These are phyloP conservation scores for Apiotrichum akiyoshidainum DNA, from an alignment of 1,284 basidiomycete species.

Conservation along the genomic window DNA sequence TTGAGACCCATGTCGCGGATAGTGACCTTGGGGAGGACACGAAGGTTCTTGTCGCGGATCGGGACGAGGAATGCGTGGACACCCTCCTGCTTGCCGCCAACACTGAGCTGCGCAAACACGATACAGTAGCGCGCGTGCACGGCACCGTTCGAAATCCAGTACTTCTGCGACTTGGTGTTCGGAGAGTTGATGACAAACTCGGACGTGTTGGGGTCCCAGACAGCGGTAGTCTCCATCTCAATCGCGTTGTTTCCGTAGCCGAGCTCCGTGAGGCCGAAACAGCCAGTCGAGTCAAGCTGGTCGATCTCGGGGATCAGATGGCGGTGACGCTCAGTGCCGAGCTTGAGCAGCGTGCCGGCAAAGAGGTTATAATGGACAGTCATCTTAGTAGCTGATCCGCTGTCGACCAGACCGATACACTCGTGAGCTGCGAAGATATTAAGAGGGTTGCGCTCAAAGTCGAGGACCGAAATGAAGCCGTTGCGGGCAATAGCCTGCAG, in stretches of 20 bases:
- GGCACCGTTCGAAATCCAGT: slow-evolving; percentile 18
- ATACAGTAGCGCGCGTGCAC: slow-evolving; percentile 15
- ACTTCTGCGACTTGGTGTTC: slow-evolving; percentile 10
- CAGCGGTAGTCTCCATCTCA: slow-evolving; percentile 20
- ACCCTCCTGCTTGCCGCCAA: slow-evolving; percentile 11
- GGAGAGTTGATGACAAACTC: slow-evolving; percentile 18
- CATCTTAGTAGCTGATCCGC: slow-evolving; percentile 13
- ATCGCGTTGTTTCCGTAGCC: slow-evolving; percentile 13
- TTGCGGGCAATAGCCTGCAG: slow-evolving; percentile 5
- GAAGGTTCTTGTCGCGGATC: slow-evolving; percentile 12
- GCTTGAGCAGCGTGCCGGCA: slow-evolving; percentile 16
- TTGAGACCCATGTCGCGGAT: slow-evolving; percentile 22
- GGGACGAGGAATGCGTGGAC: slow-evolving; percentile 17
- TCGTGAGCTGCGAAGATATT: slow-evolving; percentile 21
- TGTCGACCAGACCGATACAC: slow-evolving; percentile 13
- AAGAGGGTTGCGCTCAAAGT: slow-evolving; percentile 21
- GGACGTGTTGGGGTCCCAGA: slow-evolving; percentile 5
- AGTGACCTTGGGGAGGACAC: slow-evolving; percentile 9
- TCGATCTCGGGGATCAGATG: slow-evolving; percentile 11
- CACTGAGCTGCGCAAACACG: slow-evolving; percentile 15
- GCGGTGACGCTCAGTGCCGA: slow-evolving; percentile 19
- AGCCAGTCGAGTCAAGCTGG: slow-evolving; percentile 9
- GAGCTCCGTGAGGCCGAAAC: slow-evolving; percentile 14
- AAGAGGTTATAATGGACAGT: slow-evolving; percentile 21
- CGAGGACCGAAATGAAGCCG: slow-evolving; percentile 11